Percentiles rank a stretch among this genome's conserved stretches.
phyloP scores from a whole-genome alignment of 805 yeast genomes.

The Cyberlindnera suaveolens region DNA sequence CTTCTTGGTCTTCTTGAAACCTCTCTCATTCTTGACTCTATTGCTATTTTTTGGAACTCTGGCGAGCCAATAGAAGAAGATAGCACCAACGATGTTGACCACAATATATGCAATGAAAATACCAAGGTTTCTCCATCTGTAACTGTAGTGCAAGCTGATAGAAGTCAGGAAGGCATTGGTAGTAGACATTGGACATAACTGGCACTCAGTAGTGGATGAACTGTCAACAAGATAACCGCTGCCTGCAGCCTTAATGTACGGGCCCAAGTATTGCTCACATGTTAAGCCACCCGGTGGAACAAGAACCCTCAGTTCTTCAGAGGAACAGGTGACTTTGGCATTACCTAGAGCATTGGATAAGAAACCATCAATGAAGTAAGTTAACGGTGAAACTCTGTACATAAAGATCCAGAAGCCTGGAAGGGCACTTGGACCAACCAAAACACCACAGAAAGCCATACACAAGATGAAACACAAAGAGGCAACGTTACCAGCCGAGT shows the following conservation, averaged over 20 bases:
- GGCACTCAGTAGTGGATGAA: constrained; percentile 43
- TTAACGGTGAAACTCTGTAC: constrained; percentile 71
- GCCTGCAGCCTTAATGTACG: constrained; percentile 28
- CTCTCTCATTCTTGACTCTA: constrained; percentile 23
- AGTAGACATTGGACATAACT: constrained; percentile 48
- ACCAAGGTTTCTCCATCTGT: constrained; percentile 66
- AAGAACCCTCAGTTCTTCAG: constrained; percentile 41
- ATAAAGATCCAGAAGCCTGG: constrained; percentile 80
- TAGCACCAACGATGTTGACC: constrained; percentile 36
- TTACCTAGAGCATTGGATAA: constrained; percentile 52
- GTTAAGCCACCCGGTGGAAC: constrained; percentile 52
- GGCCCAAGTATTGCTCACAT: constrained; percentile 48
- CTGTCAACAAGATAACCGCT: constrained; percentile 16
- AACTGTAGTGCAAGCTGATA: constrained; percentile 32
- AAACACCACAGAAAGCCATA: constrained; percentile 73
- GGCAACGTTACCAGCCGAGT: constrained; percentile 58
- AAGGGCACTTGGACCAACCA: constrained; percentile 47
- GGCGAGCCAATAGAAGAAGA: constrained; percentile 47
- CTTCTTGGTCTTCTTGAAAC: constrained; percentile 43
- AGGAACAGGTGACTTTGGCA: constrained; percentile 40
- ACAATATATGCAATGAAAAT: constrained; percentile 40
- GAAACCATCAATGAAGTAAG: constrained; percentile 51
- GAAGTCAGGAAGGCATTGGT: constrained; percentile 55
- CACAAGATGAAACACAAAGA: constrained; percentile 53
- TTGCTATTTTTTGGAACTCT: constrained; percentile 67